A percentile compares a stretch with the other conserved stretches of the same genome.
Evolutionary conservation across 805 yeast genomes (phyloP).

Genomic region (Barnettozyma pratensis): DNA sequence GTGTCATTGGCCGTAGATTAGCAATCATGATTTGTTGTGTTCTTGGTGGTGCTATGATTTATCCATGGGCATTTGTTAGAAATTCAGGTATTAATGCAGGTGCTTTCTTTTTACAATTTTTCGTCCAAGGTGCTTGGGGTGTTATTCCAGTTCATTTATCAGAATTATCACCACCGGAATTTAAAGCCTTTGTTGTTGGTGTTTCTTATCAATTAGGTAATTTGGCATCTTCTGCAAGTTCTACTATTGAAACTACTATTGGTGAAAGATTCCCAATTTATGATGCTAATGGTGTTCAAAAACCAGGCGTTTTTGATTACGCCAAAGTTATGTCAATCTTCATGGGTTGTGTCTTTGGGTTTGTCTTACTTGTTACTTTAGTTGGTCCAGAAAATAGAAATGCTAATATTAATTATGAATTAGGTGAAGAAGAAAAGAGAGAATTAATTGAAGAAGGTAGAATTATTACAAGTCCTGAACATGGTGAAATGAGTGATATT

Average conservation of each 20-base stretch:
- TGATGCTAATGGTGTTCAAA: slow-evolving; percentile 25
- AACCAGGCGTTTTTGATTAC: slow-evolving; percentile 39
- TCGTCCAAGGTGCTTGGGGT: slow-evolving; percentile 70
- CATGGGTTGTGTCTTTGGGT: slow-evolving; percentile 57
- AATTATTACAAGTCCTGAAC: slow-evolving; percentile 17
- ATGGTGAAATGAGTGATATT: slow-evolving; percentile 1
- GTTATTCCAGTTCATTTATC: slow-evolving; percentile 57
- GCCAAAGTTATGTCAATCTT: slow-evolving; percentile 63
- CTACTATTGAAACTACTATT: slow-evolving; percentile 62
- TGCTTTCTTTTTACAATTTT: slow-evolving; percentile 55
- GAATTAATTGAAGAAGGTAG: slow-evolving; percentile 22
- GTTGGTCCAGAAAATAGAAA: slow-evolving; percentile 58
- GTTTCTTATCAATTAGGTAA: slow-evolving; percentile 65
- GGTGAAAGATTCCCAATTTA: slow-evolving; percentile 49
- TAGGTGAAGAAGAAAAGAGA: slow-evolving; percentile 20
- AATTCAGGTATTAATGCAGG: slow-evolving; percentile 49
- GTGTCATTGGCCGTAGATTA: slow-evolving; percentile 51
- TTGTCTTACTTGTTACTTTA: slow-evolving; percentile 42
- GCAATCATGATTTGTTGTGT: slow-evolving; percentile 47
- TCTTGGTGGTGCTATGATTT: slow-evolving; percentile 54
- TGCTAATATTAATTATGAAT: slow-evolving; percentile 22
- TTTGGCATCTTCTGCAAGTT: slow-evolving; percentile 59
- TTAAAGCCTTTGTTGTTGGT: slow-evolving; percentile 59
- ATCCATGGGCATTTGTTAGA: slow-evolving; percentile 56
- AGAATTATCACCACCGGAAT: slow-evolving; percentile 58